A percentile compares a stretch with the other conserved stretches of the same genome.
Evolutionary conservation across 1,139 yeast genomes (phyloP).

Genomic region (Insectozyma bohioensis): DNA sequence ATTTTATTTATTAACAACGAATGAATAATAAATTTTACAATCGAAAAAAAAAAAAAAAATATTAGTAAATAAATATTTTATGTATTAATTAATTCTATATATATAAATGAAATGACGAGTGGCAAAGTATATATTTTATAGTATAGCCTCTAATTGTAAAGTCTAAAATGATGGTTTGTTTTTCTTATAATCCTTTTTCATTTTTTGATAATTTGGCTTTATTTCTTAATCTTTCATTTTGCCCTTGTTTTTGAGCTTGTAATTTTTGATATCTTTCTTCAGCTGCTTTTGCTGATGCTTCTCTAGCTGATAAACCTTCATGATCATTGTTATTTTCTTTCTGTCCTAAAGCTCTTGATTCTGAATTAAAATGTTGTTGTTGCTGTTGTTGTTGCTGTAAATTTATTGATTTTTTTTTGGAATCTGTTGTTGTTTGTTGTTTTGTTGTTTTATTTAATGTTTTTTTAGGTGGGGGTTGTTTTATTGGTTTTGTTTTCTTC

Average conservation of each 20-base stretch:
- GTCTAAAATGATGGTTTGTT: too few relatives aligned
- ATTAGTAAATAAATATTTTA: too few relatives aligned
- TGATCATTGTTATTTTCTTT: not conserved
- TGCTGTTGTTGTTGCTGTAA: not conserved
- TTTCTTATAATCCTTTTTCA: too few relatives aligned
- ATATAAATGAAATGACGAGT: too few relatives aligned
- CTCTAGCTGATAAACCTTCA: constrained; percentile 8
- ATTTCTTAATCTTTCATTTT: constrained; percentile 7
- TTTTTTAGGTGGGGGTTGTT: not conserved
- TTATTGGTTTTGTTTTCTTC: not conserved
- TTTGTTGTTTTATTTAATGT: not conserved
- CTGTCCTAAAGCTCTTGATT: constrained; percentile 1
- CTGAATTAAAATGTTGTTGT: constrained; percentile 1
- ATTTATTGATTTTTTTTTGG: not conserved
- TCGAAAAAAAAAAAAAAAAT: too few relatives aligned
- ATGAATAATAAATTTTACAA: too few relatives aligned
- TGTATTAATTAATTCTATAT: too few relatives aligned
- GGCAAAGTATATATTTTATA: too few relatives aligned
- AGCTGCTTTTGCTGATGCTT: constrained; percentile 14
- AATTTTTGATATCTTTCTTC: constrained; percentile 12
- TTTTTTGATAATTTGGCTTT: constrained; percentile 10
- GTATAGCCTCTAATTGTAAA: too few relatives aligned
- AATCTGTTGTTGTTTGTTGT: not conserved
- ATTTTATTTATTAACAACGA: too few relatives aligned
- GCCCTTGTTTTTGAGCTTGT: constrained; percentile 11